phyloP scores from a whole-genome alignment of 805 yeast genomes.

The Deakozyma indianensis region DNA sequence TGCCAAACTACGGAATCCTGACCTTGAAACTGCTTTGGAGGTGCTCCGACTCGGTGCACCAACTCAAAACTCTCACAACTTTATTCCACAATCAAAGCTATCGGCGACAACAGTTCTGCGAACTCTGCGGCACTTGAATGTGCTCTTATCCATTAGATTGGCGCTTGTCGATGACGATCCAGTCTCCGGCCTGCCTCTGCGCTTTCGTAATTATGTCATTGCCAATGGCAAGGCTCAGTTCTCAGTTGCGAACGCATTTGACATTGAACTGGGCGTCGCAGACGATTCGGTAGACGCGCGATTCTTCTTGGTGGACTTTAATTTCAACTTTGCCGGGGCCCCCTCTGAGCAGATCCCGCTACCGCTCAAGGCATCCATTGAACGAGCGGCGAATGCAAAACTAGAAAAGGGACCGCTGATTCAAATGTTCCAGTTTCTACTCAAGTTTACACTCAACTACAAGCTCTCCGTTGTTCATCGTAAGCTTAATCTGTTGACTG shows the following conservation, averaged over 20 bases:
- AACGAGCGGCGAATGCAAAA: slow-evolving; percentile 38
- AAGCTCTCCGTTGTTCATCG: slow-evolving; percentile 46
- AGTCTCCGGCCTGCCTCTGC: slow-evolving; percentile 34
- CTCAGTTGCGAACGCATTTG: slow-evolving; percentile 48
- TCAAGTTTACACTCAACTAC: slow-evolving; percentile 46
- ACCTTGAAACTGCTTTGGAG: slow-evolving; percentile 73
- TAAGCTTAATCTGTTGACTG: slow-evolving; percentile 38
- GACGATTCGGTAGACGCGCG: slow-evolving; percentile 49
- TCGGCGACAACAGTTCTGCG: slow-evolving; percentile 41
- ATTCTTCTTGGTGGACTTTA: slow-evolving; percentile 65
- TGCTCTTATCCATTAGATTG: slow-evolving; percentile 57
- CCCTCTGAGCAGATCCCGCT: slow-evolving; percentile 17
- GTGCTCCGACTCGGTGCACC: slow-evolving; percentile 72
- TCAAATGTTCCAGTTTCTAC: slow-evolving; percentile 43
- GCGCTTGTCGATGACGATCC: slow-evolving; percentile 34
- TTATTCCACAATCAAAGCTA: slow-evolving; percentile 35
- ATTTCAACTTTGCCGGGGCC: slow-evolving; percentile 34
- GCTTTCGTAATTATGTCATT: slow-evolving; percentile 49
- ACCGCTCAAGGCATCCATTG: slow-evolving; percentile 30
- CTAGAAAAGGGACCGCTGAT: slow-evolving; percentile 31
- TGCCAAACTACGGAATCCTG: slow-evolving; percentile 89
- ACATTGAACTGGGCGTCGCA: slow-evolving; percentile 64
- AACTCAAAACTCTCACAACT: slow-evolving; percentile 48
- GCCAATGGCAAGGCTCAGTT: slow-evolving; percentile 66
- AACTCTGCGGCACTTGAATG: slow-evolving; percentile 55